Evolutionary conservation across 306 rosid species (phyloP), one percentile per base, ranked within the genome.

Genomic region (Quercus aquifolioides): DNA sequence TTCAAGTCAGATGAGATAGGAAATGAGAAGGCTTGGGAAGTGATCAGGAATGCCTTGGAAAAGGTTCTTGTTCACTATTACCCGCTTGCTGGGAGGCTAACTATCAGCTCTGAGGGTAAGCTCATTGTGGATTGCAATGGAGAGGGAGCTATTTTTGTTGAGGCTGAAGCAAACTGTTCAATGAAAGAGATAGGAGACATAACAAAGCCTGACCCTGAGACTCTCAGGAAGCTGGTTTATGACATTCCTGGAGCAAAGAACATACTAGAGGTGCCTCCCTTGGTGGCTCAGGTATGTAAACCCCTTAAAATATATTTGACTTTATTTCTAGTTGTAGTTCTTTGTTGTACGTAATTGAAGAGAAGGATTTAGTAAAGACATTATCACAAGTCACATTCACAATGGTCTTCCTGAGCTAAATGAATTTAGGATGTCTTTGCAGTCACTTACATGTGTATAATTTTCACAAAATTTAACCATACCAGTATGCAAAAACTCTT

Each of bases 91-190:
- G 99, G 99, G 20, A 79, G 98, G 62, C 78, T 95, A 10, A 83
- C 80, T 4, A 79, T 95, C 65, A 91, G 99, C 84, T 5, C 90
- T 12, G 97, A 93, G 71, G 92, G 93, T 14, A 95, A 95, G 23
- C 89, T 95, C 52, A 93, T 91, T 15, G 96, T 95, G 67, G 89
- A 91, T 5, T 93, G 99, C 84, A 90, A 92, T 5, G 97, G 91
- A 31, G 98, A 93, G 65, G 99, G 99, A 38, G 99, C 98, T 5
- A 74, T 95, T 6, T 91, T 85, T 75, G 94, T 95, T 46, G 99
- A 93, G 75, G 99, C 96, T 57, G 93, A 93, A 82, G 98, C 98
- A 49, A 87, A 91, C 73, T 87, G 91, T 74, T 56, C 76, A 4
- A 86, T 93, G 78, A 87, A 89, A 23, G 89, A 93, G 79, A 78